A percentile compares a stretch with the other conserved stretches of the same genome.
These are phyloP conservation scores for Erodium moschatum DNA, from an alignment of 441 rosid species.

Conservation along the genomic window DNA sequence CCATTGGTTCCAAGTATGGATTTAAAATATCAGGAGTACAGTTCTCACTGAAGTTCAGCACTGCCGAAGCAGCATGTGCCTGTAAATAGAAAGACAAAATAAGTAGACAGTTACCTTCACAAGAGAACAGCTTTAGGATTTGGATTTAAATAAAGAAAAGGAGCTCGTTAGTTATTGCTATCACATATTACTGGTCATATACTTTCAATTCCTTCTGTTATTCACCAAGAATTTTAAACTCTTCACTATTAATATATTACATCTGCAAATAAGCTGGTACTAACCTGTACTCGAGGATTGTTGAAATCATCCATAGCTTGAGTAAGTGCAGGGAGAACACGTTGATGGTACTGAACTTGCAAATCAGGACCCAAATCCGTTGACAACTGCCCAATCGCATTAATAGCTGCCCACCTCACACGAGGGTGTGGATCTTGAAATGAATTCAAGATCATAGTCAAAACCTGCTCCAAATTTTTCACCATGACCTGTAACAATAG, in stretches of 20 bases:
- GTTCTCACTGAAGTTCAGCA: slow-evolving; percentile 96
- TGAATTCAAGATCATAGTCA: slow-evolving; percentile 66
- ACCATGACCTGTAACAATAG: slow-evolving; percentile 50
- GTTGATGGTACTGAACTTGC: slow-evolving; percentile 77
- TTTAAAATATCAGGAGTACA: slow-evolving; percentile 90
- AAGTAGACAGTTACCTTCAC: slow-evolving; percentile 4
- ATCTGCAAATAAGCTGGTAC: slow-evolving; percentile 5
- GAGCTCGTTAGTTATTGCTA: neutral
- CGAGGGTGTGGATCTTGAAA: slow-evolving; percentile 83
- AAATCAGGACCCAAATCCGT: slow-evolving; percentile 93
- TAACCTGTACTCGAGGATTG: slow-evolving; percentile 86
- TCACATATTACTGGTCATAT: neutral
- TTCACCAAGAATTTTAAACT: neutral
- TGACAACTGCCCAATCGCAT: slow-evolving; percentile 84
- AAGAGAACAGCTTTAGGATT: neutral
- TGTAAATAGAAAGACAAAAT: slow-evolving; percentile 21
- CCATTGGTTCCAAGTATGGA: slow-evolving; percentile 80
- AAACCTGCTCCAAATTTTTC: slow-evolving; percentile 68
- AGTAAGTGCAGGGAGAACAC: slow-evolving; percentile 74
- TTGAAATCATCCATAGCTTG: slow-evolving; percentile 86
- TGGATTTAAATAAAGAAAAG: neutral
- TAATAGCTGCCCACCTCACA: slow-evolving; percentile 90
- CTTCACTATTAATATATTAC: too few species aligned
- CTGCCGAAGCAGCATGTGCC: slow-evolving; percentile 99
- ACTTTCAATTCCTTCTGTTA: neutral